phyloP scores from a whole-genome alignment of 1,284 basidiomycete genomes.

The Coniophora puteana region DNA sequence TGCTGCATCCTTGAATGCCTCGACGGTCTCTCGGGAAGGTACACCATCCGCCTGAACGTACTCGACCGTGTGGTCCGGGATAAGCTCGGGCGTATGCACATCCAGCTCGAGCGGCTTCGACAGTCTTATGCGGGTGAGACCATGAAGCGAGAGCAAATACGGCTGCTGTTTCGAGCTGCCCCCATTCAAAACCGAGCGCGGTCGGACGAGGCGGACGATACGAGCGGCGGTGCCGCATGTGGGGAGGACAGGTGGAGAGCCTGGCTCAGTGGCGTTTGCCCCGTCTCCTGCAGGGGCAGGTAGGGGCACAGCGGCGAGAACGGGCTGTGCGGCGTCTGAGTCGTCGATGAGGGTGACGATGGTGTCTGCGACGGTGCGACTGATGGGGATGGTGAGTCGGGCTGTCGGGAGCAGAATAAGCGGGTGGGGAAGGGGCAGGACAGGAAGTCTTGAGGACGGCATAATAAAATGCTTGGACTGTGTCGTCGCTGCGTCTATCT shows the following conservation, averaged over 20 bases:
- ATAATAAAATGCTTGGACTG: too few relatives aligned
- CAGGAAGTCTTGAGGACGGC: slow-evolving; percentile 46
- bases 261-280: not conserved
- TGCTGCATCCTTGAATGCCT: slow-evolving; percentile 65
- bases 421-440: slow-evolving; percentile 62
- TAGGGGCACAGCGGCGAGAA: slow-evolving; percentile 64
- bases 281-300: slow-evolving; percentile 19
- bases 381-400: slow-evolving; percentile 58
- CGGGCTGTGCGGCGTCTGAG: slow-evolving; percentile 52
- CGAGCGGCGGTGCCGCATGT: slow-evolving; percentile 49
- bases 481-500: too few relatives aligned
- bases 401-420: slow-evolving; percentile 65
- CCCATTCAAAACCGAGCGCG: slow-evolving; percentile 26
- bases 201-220: slow-evolving; percentile 58
- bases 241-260: slow-evolving; percentile 5
- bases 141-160: slow-evolving; percentile 64
- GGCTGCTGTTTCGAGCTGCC: slow-evolving; percentile 39
- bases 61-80: slow-evolving; percentile 42
- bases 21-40: slow-evolving; percentile 51
- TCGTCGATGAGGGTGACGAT: slow-evolving; percentile 58
- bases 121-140: slow-evolving; percentile 53
- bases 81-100: slow-evolving; percentile 25
- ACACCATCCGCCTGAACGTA: slow-evolving; percentile 40
- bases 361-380: slow-evolving; percentile 51
- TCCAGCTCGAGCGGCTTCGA: slow-evolving; percentile 30